A percentile compares a stretch with the other conserved stretches of the same genome.
phyloP scores from a whole-genome alignment of 2,329 filamentous ascomycete genomes.

The Penicillium sp. region DNA sequence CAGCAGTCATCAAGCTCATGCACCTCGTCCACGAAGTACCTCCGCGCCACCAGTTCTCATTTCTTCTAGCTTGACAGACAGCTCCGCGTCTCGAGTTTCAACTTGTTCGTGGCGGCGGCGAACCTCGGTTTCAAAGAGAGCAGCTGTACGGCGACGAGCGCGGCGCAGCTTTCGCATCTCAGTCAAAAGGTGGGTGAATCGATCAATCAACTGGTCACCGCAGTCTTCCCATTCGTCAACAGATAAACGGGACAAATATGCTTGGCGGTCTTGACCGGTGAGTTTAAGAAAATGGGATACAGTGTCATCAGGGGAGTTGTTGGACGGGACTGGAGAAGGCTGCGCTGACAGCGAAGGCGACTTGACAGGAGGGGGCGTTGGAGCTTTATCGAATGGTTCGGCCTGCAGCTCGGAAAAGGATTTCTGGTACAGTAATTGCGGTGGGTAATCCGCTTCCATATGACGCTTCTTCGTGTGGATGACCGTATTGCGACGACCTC shows the following conservation, averaged over 20 bases:
- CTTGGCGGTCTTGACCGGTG: slow-evolving; percentile 38
- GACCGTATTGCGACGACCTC: slow-evolving; percentile 22
- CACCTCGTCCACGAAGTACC: slow-evolving; percentile 44
- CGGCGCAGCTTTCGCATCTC: slow-evolving; percentile 50
- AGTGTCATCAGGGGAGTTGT: slow-evolving; percentile 29
- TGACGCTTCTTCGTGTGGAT: slow-evolving; percentile 27
- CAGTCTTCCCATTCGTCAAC: slow-evolving; percentile 57
- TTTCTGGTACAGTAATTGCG: slow-evolving; percentile 42
- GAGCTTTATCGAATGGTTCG: slow-evolving; percentile 47
- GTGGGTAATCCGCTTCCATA: slow-evolving; percentile 47
- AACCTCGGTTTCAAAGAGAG: slow-evolving; percentile 52
- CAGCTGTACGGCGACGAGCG: slow-evolving; percentile 50
- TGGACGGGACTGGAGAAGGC: slow-evolving; percentile 15
- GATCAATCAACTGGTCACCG: slow-evolving; percentile 55
- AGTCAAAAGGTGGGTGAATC: slow-evolving; percentile 48
- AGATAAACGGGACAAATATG: slow-evolving; percentile 49
- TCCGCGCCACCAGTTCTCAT: slow-evolving; percentile 53
- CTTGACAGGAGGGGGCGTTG: slow-evolving; percentile 24
- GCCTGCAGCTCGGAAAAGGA: slow-evolving; percentile 45
- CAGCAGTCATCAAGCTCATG: too few relatives aligned
- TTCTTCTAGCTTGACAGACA: slow-evolving; percentile 46
- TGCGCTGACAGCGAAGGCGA: slow-evolving; percentile 18
- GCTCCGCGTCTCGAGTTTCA: slow-evolving; percentile 44
- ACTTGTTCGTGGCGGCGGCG: slow-evolving; percentile 49
- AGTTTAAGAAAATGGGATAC: slow-evolving; percentile 35